phyloP scores from a whole-genome alignment of 305 asterid species.

The Fraxinus xanthoxyloides region DNA sequence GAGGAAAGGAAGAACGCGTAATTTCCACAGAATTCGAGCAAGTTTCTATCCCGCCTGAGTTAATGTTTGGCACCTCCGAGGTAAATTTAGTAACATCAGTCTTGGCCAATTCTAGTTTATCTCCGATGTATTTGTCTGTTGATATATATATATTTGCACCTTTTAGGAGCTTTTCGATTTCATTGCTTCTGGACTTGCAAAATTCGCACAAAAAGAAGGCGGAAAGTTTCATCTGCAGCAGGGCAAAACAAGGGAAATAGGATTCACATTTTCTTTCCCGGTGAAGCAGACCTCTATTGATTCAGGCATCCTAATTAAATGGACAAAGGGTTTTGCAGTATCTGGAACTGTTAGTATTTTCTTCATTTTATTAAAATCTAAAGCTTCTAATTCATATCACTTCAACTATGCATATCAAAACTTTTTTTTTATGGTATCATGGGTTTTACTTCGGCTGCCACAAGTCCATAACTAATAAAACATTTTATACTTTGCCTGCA shows the following conservation, averaged over 20 bases:
- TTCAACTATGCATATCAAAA: background rate
- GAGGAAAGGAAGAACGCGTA: conserved; percentile 69
- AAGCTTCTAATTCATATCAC: background rate
- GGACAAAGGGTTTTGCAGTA: conserved; percentile 81
- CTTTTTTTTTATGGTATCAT: background rate
- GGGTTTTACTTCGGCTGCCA: background rate
- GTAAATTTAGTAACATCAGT: conserved; percentile 22
- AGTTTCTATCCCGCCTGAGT: conserved; percentile 63
- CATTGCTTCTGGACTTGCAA: conserved; percentile 65
- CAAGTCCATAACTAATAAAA: background rate
- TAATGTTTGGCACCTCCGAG: conserved; percentile 65
- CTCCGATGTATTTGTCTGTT: background rate
- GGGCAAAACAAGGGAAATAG: conserved; percentile 59
- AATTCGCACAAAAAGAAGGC: conserved; percentile 55
- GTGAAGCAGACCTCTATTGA: conserved; percentile 73
- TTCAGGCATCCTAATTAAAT: conserved; percentile 71
- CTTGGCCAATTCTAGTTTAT: background rate
- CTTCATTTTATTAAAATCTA: conserved; percentile 10
- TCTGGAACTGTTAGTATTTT: conserved; percentile 69
- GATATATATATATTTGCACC: background rate
- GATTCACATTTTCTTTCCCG: conserved; percentile 81
- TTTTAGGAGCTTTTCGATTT: conserved; percentile 72
- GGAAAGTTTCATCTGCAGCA: conserved; percentile 44
- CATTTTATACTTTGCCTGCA: background rate
- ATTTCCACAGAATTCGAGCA: conserved; percentile 64